Evolutionary conservation across 2,329 filamentous ascomycete species (phyloP).

Genomic region (Cytospora mali): DNA sequence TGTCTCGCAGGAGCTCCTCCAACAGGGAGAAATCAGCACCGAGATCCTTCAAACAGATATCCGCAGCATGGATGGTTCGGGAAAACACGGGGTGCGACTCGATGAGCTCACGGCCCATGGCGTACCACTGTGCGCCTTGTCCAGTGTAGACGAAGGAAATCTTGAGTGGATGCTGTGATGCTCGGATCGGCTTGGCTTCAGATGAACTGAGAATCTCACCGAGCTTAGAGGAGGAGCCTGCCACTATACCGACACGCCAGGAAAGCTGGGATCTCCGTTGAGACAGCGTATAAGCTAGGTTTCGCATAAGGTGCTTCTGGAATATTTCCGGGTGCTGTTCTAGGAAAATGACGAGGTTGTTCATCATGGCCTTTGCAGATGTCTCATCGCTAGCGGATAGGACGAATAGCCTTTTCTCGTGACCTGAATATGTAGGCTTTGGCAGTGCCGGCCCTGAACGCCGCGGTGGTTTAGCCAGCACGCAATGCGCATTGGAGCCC

Average conservation of each 20-base stretch:
- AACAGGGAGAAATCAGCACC: conserved; percentile 42
- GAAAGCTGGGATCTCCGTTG: conserved; percentile 14
- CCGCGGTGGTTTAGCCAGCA: conserved; percentile 31
- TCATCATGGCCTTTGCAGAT: background rate
- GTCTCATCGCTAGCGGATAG: conserved; percentile 14
- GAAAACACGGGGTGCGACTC: conserved; percentile 40
- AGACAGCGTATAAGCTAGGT: conserved; percentile 21
- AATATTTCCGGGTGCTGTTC: conserved; percentile 21
- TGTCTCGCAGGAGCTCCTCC: conserved; percentile 41
- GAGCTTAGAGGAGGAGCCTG: conserved; percentile 1
- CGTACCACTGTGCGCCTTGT: conserved; percentile 35
- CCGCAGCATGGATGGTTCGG: conserved; percentile 13
- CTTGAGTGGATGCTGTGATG: conserved; percentile 28
- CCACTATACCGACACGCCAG: conserved; percentile 9
- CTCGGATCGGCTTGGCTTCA: conserved; percentile 25
- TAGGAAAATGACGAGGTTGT: conserved; percentile 15
- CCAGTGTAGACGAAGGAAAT: conserved; percentile 47
- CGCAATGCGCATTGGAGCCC: conserved; percentile 36
- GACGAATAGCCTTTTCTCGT: conserved; percentile 7
- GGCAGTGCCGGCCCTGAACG: background rate
- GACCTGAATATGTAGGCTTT: background rate
- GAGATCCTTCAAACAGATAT: conserved; percentile 31
- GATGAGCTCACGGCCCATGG: conserved; percentile 12
- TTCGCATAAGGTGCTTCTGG: conserved; percentile 14
- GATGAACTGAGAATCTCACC: conserved; percentile 4